Percentiles rank a stretch among this genome's conserved stretches.
Conservation (phyloP, 257 asterid species). For the Salvia rosmarinus region DNA sequence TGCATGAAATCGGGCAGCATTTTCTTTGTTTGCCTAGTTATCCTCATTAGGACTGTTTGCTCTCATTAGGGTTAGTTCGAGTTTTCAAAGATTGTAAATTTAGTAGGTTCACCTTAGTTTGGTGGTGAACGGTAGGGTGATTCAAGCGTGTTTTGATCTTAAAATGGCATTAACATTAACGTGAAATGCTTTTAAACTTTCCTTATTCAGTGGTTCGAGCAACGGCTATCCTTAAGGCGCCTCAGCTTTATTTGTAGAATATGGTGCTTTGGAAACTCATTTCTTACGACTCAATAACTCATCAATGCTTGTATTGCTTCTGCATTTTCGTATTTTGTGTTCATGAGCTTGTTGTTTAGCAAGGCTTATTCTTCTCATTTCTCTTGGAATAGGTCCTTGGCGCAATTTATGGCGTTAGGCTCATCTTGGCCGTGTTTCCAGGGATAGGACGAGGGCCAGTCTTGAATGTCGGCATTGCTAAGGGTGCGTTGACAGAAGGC, state of each 20-base stretch:
- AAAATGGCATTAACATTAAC: not conserved
- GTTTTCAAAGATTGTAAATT: not conserved
- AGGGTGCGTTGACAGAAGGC: constrained; percentile 80
- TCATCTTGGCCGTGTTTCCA: constrained; percentile 56
- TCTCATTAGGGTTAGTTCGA: constrained; percentile 3
- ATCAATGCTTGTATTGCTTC: not conserved
- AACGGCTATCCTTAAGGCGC: not conserved
- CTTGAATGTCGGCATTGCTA: constrained; percentile 62
- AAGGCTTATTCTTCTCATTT: not conserved
- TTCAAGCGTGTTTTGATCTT: not conserved
- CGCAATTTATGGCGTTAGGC: constrained; percentile 64
- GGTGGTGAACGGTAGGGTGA: not conserved
- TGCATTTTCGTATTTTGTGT: not conserved
- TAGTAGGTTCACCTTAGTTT: not conserved
- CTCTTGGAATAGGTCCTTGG: constrained; percentile 58
- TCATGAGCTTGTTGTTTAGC: not conserved
- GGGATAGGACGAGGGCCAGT: constrained; percentile 68
- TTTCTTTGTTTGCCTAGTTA: constrained; percentile 13
- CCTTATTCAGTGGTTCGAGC: not conserved
- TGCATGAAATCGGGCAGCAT: not conserved
- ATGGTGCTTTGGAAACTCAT: not conserved
- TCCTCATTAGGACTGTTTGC: not conserved
- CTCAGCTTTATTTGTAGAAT: not conserved
- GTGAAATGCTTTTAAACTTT: not conserved
- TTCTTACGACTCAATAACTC: not conserved